Evolutionary conservation across 2,329 filamentous ascomycete species (phyloP), one percentile per base, ranked within the genome.

Genomic region (Dactylonectria macrodidyma): DNA sequence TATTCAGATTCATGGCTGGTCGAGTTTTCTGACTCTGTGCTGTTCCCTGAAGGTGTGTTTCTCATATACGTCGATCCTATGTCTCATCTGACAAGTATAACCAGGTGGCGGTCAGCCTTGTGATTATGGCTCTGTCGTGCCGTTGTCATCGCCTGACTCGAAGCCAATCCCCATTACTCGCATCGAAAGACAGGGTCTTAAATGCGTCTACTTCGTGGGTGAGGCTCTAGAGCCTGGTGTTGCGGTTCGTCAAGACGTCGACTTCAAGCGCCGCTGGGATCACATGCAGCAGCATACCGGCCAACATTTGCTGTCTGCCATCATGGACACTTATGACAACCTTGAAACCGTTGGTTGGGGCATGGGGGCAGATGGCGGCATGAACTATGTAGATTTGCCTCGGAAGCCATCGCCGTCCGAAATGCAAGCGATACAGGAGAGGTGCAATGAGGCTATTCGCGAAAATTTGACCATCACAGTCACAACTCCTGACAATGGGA

Each of bases 281-380:
- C 77, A 79, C 11, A 79, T 79, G 78, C 78, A 79, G 12, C 78
- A 79, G 7, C 78, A 79, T 22, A 79, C 78, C 0, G 77, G 78
- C 1, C 78, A 79, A 8, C 78, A 79, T 36, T 73, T 79, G 2
- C 69, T 79, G 2, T 79, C 78, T 0, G 78, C 78, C 1, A 62
- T 79, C 3, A 78, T 79, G 77, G 68, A 76, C 44, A 74, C 69
- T 0, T 61, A 64, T 0, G 68, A 77, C 0, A 65, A 66, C 6
- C 71, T 79, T 1, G 71, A 72, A 2, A 79, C 78, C 0, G 64
- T 79, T 0, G 78, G 78, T 0, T 79, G 78, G 78, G 78, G 78
- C 0, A 79, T 79, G 76, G 77, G 78, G 0, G 55, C 67, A 12
- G 71, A 71, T 0, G 78, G 68, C 0, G 60, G 62, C 0, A 77